These are phyloP conservation scores for Penicillium sp. DNA, from an alignment of 2,329 filamentous ascomycete genomes.

Conservation along the genomic window DNA sequence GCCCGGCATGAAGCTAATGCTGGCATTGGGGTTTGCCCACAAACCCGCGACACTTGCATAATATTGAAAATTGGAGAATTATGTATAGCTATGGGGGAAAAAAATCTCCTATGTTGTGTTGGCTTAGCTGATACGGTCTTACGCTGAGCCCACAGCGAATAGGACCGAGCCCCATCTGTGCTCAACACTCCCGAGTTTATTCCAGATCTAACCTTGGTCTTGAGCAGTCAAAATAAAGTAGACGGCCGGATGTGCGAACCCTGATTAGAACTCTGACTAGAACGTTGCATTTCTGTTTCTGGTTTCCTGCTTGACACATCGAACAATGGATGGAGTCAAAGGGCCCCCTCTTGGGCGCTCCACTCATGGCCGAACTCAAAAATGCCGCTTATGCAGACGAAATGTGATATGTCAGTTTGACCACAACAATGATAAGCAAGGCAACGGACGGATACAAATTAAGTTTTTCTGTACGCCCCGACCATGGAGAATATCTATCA, in stretches of 20 bases:
- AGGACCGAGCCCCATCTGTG: neutral
- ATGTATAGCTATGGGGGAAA: no score
- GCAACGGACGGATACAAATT: neutral
- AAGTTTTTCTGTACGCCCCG: neutral
- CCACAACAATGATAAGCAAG: neutral
- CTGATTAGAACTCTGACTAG: neutral
- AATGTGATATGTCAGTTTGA: slow-evolving; percentile 1
- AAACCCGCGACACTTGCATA: neutral
- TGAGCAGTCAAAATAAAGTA: neutral
- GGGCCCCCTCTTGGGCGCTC: neutral
- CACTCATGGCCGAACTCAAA: slow-evolving; percentile 8
- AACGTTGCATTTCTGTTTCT: neutral
- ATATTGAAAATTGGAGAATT: neutral
- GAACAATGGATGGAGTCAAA: neutral
- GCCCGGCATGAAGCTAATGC: neutral
- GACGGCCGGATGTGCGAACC: neutral
- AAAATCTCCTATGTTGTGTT: no score
- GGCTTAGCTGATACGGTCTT: neutral
- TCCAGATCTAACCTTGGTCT: neutral
- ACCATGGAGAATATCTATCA: neutral
- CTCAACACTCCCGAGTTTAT: neutral
- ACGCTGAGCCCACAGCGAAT: neutral
- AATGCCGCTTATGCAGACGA: neutral
- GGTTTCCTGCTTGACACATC: neutral
- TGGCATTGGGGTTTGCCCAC: neutral